Evolutionary conservation across 192 early-diverging fungal genomes (phyloP).

Genomic region (Umbelopsis sp.): DNA sequence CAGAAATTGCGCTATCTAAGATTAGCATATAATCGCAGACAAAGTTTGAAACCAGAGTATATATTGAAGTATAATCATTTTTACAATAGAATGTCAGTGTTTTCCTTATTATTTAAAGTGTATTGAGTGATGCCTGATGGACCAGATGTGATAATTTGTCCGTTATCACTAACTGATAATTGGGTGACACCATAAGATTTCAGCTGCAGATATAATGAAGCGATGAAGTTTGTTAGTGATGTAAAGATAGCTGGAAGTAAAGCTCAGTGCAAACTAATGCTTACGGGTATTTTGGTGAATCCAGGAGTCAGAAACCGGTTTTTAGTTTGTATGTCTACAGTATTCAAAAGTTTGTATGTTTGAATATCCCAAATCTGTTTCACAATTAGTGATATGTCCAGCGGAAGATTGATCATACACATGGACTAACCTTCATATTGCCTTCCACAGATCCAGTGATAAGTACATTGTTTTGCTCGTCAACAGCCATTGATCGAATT

Average conservation of each 20-base stretch:
- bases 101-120: background rate
- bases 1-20: background rate
- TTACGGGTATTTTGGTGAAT: slow-evolving; percentile 53
- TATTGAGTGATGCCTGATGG: slow-evolving; percentile 57
- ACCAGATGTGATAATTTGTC: slow-evolving; percentile 61
- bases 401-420: background rate
- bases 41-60: too few species aligned
- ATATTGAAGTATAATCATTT: too few species aligned
- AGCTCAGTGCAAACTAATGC: background rate
- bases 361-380: slow-evolving; percentile 54
- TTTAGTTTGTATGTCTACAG: slow-evolving; percentile 48
- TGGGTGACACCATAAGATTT: slow-evolving; percentile 70
- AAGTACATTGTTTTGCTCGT: slow-evolving; percentile 56
- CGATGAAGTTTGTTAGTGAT: background rate
- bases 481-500: slow-evolving; percentile 67
- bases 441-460: slow-evolving; percentile 73
- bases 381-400: background rate
- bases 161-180: slow-evolving; percentile 53
- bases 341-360: slow-evolving; percentile 48
- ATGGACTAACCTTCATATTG: slow-evolving; percentile 58
- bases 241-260: background rate
- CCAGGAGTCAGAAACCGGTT: slow-evolving; percentile 51
- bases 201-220: slow-evolving; percentile 31
- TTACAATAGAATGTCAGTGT: too few species aligned
- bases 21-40: slow-evolving; percentile 7